These are phyloP conservation scores for Scedosporium dehoogii DNA, from an alignment of 2,329 filamentous ascomycete species.

Conservation along the genomic window DNA sequence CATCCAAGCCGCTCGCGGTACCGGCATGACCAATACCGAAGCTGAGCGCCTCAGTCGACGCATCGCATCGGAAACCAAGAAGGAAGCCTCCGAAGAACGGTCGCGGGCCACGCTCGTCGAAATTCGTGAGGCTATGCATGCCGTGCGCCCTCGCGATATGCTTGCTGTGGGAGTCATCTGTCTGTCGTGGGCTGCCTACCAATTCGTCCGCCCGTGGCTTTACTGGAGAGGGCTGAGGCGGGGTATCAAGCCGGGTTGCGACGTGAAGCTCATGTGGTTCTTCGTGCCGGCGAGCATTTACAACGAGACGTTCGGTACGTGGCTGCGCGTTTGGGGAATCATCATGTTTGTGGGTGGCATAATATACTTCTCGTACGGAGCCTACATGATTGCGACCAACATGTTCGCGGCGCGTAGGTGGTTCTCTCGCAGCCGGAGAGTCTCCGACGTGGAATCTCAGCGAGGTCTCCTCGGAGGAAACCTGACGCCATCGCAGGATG, in stretches of 20 bases:
- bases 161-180: not conserved
- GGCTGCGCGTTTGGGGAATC: slow-evolving; percentile 1
- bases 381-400: not conserved
- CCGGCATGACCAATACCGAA: slow-evolving; percentile 4
- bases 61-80: not conserved
- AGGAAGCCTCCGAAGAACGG: not conserved
- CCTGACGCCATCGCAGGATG: not conserved
- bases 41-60: not conserved
- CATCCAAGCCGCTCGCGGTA: not conserved
- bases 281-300: slow-evolving; percentile 4
- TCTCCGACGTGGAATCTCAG: slow-evolving; percentile 3
- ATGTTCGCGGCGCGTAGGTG: not conserved
- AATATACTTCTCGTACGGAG: not conserved
- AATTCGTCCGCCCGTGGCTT: slow-evolving; percentile 5
- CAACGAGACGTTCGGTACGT: not conserved
- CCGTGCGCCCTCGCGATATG: not conserved
- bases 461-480: not conserved
- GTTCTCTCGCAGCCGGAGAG: not conserved
- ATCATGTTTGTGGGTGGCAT: slow-evolving; percentile 1
- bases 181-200: slow-evolving; percentile 3
- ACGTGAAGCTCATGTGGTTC: slow-evolving; percentile 6
- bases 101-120: not conserved
- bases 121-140: not conserved
- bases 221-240: slow-evolving; percentile 3
- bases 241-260: slow-evolving; percentile 4